Evolutionary conservation across 2,329 filamentous ascomycete species (phyloP).

Genomic region (Aphanocladium album): DNA sequence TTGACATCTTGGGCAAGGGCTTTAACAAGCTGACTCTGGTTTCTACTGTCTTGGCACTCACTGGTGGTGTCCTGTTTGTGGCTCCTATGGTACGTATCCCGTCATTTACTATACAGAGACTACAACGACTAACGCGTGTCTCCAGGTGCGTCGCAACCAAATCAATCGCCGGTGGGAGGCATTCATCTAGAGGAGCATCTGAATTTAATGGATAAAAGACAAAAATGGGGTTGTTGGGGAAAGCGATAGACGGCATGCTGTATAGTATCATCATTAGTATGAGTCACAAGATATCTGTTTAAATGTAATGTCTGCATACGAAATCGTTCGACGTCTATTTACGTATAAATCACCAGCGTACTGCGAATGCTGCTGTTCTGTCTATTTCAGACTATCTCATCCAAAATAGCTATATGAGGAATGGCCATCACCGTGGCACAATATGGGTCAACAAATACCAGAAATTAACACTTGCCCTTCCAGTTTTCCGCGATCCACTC

Average conservation of each 20-base stretch:
- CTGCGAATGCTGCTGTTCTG: too few species aligned
- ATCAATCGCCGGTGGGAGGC: constrained; percentile 60
- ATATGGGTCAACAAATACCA: not conserved
- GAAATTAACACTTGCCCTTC: constrained; percentile 40
- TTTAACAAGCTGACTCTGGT: constrained; percentile 89
- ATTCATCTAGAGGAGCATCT: not conserved
- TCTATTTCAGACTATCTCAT: not conserved
- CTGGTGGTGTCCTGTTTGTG: constrained; percentile 69
- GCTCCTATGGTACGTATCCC: constrained; percentile 71
- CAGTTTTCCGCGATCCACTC: constrained; percentile 58
- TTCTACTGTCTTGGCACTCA: constrained; percentile 75
- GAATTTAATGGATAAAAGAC: not conserved
- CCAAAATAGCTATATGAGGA: not conserved
- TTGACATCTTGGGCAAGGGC: constrained; percentile 87
- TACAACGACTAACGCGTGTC: constrained; percentile 26
- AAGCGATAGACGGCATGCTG: not conserved
- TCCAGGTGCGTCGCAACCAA: constrained; percentile 58
- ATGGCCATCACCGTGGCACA: not conserved
- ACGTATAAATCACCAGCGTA: not conserved
- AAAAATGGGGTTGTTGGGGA: not conserved
- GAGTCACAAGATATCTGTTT: not conserved
- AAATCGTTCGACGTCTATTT: not conserved
- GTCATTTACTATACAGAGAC: not conserved
- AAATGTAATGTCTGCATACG: not conserved
- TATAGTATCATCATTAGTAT: not conserved